Conservation (phyloP, 2,329 filamentous ascomycete genomes). For the Aspergillus sojae region DNA sequence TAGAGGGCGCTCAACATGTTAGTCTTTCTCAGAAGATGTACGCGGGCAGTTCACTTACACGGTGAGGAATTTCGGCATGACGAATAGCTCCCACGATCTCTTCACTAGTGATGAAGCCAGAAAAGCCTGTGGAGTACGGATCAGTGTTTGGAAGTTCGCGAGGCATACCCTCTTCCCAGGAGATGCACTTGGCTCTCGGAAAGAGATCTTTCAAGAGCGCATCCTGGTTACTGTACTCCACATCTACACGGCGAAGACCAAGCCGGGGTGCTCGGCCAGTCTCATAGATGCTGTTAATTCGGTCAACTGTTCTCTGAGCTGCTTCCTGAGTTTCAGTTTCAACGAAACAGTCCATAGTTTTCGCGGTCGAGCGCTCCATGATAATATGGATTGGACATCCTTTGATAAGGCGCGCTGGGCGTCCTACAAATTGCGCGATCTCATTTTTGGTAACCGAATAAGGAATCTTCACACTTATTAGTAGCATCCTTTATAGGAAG, state of each 20-base stretch:
- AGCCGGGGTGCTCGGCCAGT: conserved; percentile 46
- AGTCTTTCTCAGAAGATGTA: neutral
- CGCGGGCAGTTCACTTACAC: conserved; percentile 42
- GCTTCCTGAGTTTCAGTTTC: conserved; percentile 46
- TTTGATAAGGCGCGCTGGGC: conserved; percentile 43
- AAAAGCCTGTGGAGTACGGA: conserved; percentile 52
- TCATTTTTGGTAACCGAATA: conserved; percentile 54
- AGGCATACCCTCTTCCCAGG: conserved; percentile 45
- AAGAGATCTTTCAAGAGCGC: conserved; percentile 56
- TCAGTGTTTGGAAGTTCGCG: conserved; percentile 39
- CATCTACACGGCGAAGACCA: conserved; percentile 51
- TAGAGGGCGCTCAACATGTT: conserved; percentile 23
- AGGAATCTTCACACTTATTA: conserved; percentile 44
- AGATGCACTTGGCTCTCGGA: conserved; percentile 53
- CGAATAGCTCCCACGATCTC: conserved; percentile 51
- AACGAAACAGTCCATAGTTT: conserved; percentile 58
- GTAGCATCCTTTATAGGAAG: conserved; percentile 1
- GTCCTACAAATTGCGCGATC: conserved; percentile 51
- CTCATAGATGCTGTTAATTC: conserved; percentile 39
- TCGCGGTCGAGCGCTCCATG: conserved; percentile 60
- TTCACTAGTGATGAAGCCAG: conserved; percentile 54
- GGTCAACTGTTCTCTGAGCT: conserved; percentile 42
- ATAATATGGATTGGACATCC: conserved; percentile 58
- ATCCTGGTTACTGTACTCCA: conserved; percentile 51
- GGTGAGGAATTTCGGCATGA: conserved; percentile 52